Conservation (phyloP, 495 filamentous ascomycete genomes). For the Terfezia claveryi region DNA sequence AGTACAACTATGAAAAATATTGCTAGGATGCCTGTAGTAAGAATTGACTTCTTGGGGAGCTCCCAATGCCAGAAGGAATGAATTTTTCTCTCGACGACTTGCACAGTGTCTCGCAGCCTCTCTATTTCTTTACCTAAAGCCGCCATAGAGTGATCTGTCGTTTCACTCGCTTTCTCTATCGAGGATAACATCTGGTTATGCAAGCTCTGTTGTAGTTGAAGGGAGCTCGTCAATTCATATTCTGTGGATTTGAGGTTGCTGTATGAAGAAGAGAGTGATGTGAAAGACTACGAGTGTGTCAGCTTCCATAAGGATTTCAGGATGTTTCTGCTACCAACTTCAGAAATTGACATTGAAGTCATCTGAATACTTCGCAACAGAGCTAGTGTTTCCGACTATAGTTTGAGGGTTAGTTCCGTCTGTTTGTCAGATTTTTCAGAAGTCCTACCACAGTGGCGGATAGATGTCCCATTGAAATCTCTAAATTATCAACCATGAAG, state of each 20-base stretch:
- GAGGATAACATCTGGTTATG: neutral
- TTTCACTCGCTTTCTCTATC: neutral
- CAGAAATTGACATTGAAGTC: neutral
- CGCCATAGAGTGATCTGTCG: neutral
- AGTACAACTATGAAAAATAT: too few relatives aligned
- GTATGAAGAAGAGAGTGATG: neutral
- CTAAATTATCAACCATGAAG: neutral
- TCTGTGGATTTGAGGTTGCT: neutral
- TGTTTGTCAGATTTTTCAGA: neutral
- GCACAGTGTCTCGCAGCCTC: neutral
- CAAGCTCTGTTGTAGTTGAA: neutral
- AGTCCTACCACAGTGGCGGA: neutral
- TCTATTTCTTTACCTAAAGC: neutral
- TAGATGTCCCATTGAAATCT: neutral
- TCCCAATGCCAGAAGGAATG: neutral
- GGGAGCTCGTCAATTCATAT: neutral
- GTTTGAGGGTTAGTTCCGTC: neutral
- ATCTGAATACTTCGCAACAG: neutral
- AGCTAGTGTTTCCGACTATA: neutral
- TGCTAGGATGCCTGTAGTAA: too few relatives aligned
- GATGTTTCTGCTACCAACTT: neutral
- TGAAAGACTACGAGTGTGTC: neutral
- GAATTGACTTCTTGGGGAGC: neutral
- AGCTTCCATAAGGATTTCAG: neutral
- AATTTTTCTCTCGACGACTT: neutral